Conservation (phyloP, 2,329 filamentous ascomycete genomes). For the Ophiocordyceps sinensis region DNA sequence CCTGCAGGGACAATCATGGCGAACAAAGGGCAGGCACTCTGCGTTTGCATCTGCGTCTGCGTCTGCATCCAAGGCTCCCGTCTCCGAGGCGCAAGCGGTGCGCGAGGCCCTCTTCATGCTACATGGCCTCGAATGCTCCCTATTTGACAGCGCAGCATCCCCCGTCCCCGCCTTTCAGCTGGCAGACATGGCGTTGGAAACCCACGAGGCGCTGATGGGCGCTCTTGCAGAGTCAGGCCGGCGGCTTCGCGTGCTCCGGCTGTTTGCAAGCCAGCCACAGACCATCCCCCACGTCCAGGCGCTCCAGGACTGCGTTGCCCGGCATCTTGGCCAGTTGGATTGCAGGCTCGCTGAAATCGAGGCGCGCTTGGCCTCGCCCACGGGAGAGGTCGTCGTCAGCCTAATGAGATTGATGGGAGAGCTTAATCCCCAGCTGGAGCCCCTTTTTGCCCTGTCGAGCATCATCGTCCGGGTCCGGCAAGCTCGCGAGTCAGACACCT, state of each 20-base stretch:
- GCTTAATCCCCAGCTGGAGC: slow-evolving; percentile 34
- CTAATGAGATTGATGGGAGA: slow-evolving; percentile 47
- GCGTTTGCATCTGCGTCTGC: slow-evolving; percentile 8
- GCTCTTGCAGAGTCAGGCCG: slow-evolving; percentile 32
- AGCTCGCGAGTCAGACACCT: slow-evolving; percentile 36
- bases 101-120: slow-evolving; percentile 80
- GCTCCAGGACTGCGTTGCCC: slow-evolving; percentile 49
- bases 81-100: slow-evolving; percentile 60
- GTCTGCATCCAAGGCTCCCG: slow-evolving; percentile 22
- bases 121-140: slow-evolving; percentile 56
- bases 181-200: slow-evolving; percentile 31
- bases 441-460: slow-evolving; percentile 44
- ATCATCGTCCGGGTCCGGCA: slow-evolving; percentile 45
- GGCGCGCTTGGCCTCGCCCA: slow-evolving; percentile 38
- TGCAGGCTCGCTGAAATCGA: slow-evolving; percentile 43
- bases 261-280: slow-evolving; percentile 28
- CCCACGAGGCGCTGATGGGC: slow-evolving; percentile 31
- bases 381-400: slow-evolving; percentile 46
- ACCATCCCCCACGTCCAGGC: slow-evolving; percentile 50
- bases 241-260: slow-evolving; percentile 29
- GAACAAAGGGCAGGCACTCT: slow-evolving; percentile 15
- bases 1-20: slow-evolving; percentile 20
- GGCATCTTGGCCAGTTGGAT: slow-evolving; percentile 45
- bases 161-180: slow-evolving; percentile 30
- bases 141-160: slow-evolving; percentile 40